Base-by-base conservation (phyloP, 306 rosid genomes). In the Sophora flavescens region DNA sequence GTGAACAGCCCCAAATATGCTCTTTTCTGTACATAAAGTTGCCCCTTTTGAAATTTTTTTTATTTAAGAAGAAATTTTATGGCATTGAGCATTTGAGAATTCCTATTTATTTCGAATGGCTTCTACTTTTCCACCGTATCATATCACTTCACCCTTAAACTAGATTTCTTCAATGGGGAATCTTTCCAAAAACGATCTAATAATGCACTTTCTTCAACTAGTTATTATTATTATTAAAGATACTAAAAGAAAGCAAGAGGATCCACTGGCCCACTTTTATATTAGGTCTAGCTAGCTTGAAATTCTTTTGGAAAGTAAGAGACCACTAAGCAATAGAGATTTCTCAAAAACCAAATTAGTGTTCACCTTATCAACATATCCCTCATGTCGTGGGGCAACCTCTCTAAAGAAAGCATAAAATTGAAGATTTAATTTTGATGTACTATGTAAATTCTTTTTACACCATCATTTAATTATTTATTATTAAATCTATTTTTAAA, bases 321-420 rank as follows among this genome's bases (percentile, higher is more conserved):
- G 86, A 76, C 84, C 82, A 82, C 84, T 51, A 12, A 44, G 83
- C 74, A 75, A 53, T 9, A 65, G 26, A 48, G 57, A 78, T 51
- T 63, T 68, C 75, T 44, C 44, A 68, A 44, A 86, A 83, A 91
- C 87, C 88, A 85, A 89, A 83, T 38, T 77, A 84, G 76, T 83
- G 84, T 81, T 85, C 84, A 85, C 84, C 81, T 77, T 32, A 78
- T 78, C 82, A 80, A 60, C 47, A 48, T 72, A 85, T 63, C 75
- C 61, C 35, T 80, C 83, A 79, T 74, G 88, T 85, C 80, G 80
- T 74, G 22, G 22, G 22, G 30, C 58, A 77, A 79, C 82, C 64
- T 63, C 76, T 67, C 79, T 74, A 68, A 83, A 70, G 56, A 33
- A 59, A 68, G 83, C 81, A 72, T 45, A 66, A 76, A 36, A 70